Conservation (phyloP, 345 rosid genomes). For the Raphanus sativus region DNA sequence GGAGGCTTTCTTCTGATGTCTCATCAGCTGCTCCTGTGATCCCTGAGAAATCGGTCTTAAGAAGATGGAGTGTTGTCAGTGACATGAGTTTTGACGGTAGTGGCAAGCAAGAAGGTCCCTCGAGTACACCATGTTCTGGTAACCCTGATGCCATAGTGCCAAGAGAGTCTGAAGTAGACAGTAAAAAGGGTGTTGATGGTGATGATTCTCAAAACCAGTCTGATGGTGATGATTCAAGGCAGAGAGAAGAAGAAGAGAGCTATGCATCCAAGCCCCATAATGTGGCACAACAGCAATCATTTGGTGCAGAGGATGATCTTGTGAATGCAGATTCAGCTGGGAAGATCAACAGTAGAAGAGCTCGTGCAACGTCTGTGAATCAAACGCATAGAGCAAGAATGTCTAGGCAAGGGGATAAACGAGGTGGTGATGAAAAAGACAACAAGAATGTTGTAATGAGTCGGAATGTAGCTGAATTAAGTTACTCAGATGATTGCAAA, state of each 20-base stretch:
- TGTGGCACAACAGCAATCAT: constrained; percentile 39
- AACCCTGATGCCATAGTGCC: constrained; percentile 40
- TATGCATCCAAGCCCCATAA: constrained; percentile 38
- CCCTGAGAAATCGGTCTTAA: constrained; percentile 67
- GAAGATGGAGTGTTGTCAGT: constrained; percentile 97
- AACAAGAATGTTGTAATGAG: constrained; percentile 44
- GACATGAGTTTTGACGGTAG: constrained; percentile 87
- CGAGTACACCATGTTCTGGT: constrained; percentile 53
- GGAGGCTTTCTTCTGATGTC: constrained; percentile 80
- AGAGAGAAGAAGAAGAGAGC: constrained; percentile 53
- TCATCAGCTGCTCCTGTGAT: no score
- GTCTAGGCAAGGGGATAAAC: constrained; percentile 58
- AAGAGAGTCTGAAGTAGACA: constrained; percentile 27
- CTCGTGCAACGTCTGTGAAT: constrained; percentile 41
- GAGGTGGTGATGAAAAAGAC: constrained; percentile 48
- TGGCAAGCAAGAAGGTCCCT: constrained; percentile 55
- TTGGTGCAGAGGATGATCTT: constrained; percentile 46
- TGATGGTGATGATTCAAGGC: constrained; percentile 43
- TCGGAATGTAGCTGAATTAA: constrained; percentile 52
- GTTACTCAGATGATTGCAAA: constrained; percentile 67
- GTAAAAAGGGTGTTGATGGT: constrained; percentile 25
- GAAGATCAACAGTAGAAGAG: constrained; percentile 34
- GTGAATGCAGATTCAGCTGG: constrained; percentile 43
- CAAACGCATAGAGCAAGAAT: constrained; percentile 63
- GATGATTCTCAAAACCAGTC: constrained; percentile 40